Conservation (phyloP, 805 yeast species). For the Saccharomycopsis sp. region DNA sequence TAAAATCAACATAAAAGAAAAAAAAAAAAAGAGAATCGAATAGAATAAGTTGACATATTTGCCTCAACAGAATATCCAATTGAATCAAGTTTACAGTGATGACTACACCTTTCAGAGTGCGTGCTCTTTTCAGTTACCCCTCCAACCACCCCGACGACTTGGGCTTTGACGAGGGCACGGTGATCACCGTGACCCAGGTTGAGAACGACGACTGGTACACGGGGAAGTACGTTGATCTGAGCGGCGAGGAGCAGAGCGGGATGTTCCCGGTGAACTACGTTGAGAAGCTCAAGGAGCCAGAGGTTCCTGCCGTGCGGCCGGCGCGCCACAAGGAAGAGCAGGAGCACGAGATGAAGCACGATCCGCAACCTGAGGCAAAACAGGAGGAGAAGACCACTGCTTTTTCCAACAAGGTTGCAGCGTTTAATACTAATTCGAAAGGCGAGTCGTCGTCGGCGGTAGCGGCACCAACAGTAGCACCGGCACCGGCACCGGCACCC, state of each 20-base stretch:
- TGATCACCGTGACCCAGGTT: slow-evolving; percentile 63
- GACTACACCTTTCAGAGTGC: slow-evolving; percentile 70
- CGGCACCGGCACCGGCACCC: no score
- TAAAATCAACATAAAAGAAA: no score
- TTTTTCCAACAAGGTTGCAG: slow-evolving; percentile 40
- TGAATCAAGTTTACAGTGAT: no score
- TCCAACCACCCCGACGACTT: slow-evolving; percentile 81
- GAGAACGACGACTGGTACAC: slow-evolving; percentile 91
- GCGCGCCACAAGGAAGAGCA: background rate
- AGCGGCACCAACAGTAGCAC: no score
- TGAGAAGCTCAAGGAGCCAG: slow-evolving; percentile 25
- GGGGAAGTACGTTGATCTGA: slow-evolving; percentile 45
- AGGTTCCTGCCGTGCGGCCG: slow-evolving; percentile 1
- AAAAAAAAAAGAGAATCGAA: no score
- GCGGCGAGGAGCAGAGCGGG: slow-evolving; percentile 47
- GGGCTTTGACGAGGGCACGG: slow-evolving; percentile 55
- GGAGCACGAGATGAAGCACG: background rate
- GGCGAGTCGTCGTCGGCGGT: no score
- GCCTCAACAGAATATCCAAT: no score
- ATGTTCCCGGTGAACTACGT: slow-evolving; percentile 88
- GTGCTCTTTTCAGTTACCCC: slow-evolving; percentile 57
- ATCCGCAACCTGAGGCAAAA: slow-evolving; percentile 4
- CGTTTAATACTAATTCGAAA: slow-evolving; percentile 38
- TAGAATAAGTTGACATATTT: no score
- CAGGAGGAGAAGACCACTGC: slow-evolving; percentile 19